Percentiles rank a stretch among this genome's conserved stretches.
phyloP scores from a whole-genome alignment of 345 rosid species.

The Salix udensis region DNA sequence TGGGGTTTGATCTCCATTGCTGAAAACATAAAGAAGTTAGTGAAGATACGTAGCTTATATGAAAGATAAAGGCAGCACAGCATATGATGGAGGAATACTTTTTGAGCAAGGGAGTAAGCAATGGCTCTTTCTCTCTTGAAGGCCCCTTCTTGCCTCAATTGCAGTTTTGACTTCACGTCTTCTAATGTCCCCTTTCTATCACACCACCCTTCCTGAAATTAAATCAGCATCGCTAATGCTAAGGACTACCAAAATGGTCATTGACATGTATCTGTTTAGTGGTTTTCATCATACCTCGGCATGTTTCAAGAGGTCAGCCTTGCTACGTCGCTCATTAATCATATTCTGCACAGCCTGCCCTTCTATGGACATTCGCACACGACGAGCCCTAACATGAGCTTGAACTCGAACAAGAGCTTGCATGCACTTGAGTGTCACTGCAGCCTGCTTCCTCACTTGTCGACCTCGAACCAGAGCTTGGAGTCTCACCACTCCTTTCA shows the following conservation, averaged over 20 bases:
- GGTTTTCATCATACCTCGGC: slow-evolving; percentile 54
- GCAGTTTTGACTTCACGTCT: slow-evolving; percentile 66
- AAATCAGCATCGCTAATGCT: background rate
- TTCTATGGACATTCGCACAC: slow-evolving; percentile 74
- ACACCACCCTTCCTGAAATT: slow-evolving; percentile 86
- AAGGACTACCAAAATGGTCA: background rate
- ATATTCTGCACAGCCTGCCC: slow-evolving; percentile 82
- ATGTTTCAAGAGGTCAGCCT: slow-evolving; percentile 63
- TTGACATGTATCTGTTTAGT: background rate
- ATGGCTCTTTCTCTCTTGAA: slow-evolving; percentile 88
- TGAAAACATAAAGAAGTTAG: slow-evolving; percentile 8
- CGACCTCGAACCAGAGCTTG: slow-evolving; percentile 93
- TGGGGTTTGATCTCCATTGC: slow-evolving; percentile 74
- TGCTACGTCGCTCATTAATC: slow-evolving; percentile 51
- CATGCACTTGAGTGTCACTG: slow-evolving; percentile 91
- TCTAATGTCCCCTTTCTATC: slow-evolving; percentile 84
- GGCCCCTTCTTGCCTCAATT: slow-evolving; percentile 86
- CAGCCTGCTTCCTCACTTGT: slow-evolving; percentile 96
- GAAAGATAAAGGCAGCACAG: background rate
- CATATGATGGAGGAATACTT: slow-evolving; percentile 37
- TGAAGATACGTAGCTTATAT: background rate
- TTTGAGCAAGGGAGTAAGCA: slow-evolving; percentile 85
- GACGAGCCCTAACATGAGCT: slow-evolving; percentile 90
- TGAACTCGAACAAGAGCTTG: slow-evolving; percentile 97
- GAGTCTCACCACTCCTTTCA: slow-evolving; percentile 88